Conservation (phyloP, 768 basidiomycete species). For the Nevesoporus exiguus region DNA sequence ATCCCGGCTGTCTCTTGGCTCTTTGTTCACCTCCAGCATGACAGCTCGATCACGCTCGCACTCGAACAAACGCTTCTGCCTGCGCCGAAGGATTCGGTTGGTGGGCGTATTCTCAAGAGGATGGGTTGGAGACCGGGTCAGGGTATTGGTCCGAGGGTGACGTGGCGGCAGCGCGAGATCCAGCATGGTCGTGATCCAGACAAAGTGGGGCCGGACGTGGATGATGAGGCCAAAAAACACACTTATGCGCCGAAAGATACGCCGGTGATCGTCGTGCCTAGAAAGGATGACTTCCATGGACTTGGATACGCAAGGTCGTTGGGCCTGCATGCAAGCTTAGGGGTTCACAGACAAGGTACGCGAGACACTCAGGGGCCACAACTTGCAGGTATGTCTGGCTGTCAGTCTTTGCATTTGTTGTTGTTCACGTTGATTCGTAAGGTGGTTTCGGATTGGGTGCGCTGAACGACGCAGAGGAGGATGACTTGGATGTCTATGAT, state of each 20-base stretch:
- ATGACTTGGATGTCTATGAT: slow-evolving; percentile 86
- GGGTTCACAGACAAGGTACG: slow-evolving; percentile 27
- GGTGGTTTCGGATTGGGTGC: slow-evolving; percentile 89
- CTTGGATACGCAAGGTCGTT: slow-evolving; percentile 74
- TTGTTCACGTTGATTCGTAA: slow-evolving; percentile 8
- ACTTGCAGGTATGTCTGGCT: slow-evolving; percentile 48
- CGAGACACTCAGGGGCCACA: slow-evolving; percentile 42
- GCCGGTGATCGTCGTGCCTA: slow-evolving; percentile 52
- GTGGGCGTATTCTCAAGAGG: slow-evolving; percentile 83
- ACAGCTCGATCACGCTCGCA: slow-evolving; percentile 59
- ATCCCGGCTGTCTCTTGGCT: not conserved
- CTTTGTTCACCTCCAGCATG: not conserved
- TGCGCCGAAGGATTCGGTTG: slow-evolving; percentile 73
- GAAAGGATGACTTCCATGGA: slow-evolving; percentile 78
- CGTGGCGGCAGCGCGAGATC: slow-evolving; percentile 66
- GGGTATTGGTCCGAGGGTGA: slow-evolving; percentile 88
- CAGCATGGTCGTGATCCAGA: slow-evolving; percentile 56
- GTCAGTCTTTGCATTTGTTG: not conserved
- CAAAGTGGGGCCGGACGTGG: slow-evolving; percentile 46
- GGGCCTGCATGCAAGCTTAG: slow-evolving; percentile 58
- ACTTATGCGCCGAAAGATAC: slow-evolving; percentile 83
- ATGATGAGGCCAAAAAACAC: slow-evolving; percentile 85
- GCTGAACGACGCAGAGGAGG: slow-evolving; percentile 91
- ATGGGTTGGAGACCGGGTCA: slow-evolving; percentile 96
- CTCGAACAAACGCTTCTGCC: slow-evolving; percentile 69